These are phyloP conservation scores for Escovopsis sp. DNA, from an alignment of 2,329 filamentous ascomycete species.

Conservation along the genomic window DNA sequence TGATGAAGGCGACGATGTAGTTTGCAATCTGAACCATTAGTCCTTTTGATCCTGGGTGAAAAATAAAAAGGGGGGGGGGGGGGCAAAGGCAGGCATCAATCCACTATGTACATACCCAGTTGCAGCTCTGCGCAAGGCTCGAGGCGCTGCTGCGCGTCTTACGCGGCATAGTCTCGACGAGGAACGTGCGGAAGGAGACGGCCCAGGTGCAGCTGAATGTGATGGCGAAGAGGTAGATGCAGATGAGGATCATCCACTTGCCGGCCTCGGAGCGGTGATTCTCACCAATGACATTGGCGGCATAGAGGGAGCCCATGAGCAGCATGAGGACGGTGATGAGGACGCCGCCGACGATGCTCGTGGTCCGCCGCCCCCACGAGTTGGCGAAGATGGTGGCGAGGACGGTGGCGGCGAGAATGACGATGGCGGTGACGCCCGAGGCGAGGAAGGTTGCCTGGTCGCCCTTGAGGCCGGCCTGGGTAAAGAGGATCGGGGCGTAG, in stretches of 20 bases:
- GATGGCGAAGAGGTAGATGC: constrained; percentile 34
- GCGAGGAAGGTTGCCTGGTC: constrained; percentile 40
- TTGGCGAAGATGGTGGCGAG: constrained; percentile 41
- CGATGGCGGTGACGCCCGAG: constrained; percentile 42
- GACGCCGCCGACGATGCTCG: constrained; percentile 36
- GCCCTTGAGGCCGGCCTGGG: constrained; percentile 41
- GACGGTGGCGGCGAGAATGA: constrained; percentile 39
- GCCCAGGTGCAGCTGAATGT: constrained; percentile 35
- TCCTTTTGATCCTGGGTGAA: background rate
- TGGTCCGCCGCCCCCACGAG: constrained; percentile 38
- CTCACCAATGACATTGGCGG: constrained; percentile 21
- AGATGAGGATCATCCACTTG: constrained; percentile 35
- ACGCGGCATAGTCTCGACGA: constrained; percentile 41
- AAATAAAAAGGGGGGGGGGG: too few relatives aligned
- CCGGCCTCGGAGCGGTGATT: constrained; percentile 19
- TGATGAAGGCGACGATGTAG: constrained; percentile 30
- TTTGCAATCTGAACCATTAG: constrained; percentile 21
- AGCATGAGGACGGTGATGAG: constrained; percentile 36
- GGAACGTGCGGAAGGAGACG: constrained; percentile 36
- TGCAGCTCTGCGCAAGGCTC: constrained; percentile 36
- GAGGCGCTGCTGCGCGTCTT: constrained; percentile 39
- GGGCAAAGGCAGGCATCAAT: too few relatives aligned
- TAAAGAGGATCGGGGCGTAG: constrained; percentile 46
- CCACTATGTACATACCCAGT: constrained; percentile 25
- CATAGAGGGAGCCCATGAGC: constrained; percentile 37